A percentile compares a stretch with the other conserved stretches of the same genome.
Conservation (phyloP, 371 early-diverging fungal species). For the Zopfochytrium polystomum region DNA sequence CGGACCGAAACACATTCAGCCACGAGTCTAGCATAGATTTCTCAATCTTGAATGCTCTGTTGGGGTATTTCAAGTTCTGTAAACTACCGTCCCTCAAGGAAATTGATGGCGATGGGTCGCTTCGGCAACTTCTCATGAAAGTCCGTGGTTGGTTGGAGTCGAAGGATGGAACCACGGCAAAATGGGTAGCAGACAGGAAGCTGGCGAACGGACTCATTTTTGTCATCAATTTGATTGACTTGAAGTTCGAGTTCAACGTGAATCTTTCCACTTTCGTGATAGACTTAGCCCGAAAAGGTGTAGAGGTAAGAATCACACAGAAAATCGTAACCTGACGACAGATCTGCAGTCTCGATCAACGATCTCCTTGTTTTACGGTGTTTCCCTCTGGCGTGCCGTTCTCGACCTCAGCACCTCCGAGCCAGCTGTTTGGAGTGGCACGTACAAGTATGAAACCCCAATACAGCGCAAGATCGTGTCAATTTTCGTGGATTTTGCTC, state of each 20-base stretch:
- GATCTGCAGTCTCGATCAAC: no score
- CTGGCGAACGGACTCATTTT: conserved; percentile 1
- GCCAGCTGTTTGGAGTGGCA: not conserved
- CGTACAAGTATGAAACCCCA: not conserved
- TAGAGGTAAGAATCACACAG: not conserved
- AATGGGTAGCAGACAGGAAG: not conserved
- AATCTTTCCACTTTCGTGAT: conserved; percentile 36
- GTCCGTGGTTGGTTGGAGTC: conserved; percentile 13
- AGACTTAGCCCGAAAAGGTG: conserved; percentile 9
- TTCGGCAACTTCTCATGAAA: not conserved
- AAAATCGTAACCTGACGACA: no score
- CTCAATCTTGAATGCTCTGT: no score
- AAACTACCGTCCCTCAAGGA: no score
- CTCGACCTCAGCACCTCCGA: not conserved
- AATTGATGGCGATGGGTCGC: not conserved
- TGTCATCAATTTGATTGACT: conserved; percentile 5
- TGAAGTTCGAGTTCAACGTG: conserved; percentile 28
- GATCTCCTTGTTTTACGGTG: no score
- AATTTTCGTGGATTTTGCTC: not conserved
- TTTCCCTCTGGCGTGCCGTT: not conserved
- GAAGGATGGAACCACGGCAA: not conserved
- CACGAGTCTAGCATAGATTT: no score
- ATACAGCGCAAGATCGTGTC: not conserved
- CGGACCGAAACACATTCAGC: no score
- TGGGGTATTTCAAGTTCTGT: no score